Base-by-base conservation (phyloP, 179 eudicot species). In the Monotropa hypopitys region DNA sequence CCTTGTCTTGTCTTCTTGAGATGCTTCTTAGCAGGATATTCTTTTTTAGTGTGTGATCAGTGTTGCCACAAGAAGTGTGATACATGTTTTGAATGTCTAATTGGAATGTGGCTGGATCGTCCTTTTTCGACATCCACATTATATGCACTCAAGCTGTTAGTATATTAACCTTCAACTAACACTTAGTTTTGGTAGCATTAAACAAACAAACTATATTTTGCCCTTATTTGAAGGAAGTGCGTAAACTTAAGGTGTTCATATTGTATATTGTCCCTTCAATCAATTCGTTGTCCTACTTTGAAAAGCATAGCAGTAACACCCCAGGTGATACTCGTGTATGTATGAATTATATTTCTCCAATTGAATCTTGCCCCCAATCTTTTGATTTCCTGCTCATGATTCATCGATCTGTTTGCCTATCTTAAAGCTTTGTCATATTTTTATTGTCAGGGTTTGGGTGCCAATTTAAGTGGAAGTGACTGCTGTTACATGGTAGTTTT, bases 401-500 rank as follows among this genome's bases (percentile, higher is more conserved):
- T 23, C 11, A 12, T 50, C 5, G 4, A 40, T 47, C 43, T 28
- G 32, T 18, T 9, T 40, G 32, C n/a, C 54, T 18, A 38, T 47
- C 40, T 40, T 26, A 45, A 53, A 80, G 53, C 57, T 18, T 18
- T 46, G 16, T 12, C 21, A 3, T 76, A 77, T 45, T 76, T 74
- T 66, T 67, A 79, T 43, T 90, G 80, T 51, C 89, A 95, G 99
- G 95, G 88, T 72, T 33, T 85, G 82, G 90, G 89, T 82, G 86
- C 88, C 75, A 89, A 85, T 80, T 82, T 93, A 78, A 83, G 88
- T 77, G 97, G 95, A 75, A 95, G 90, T 78, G 91, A 89, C 71
- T 85, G 90, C 84, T 85, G 89, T 80, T 95, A 84, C 85, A 89
- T 95, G 92, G 90, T 93, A 69, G 97, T 93, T 80, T 95, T 91